Evolutionary conservation across 2,329 filamentous ascomycete genomes (phyloP).

Genomic region (Mycogone perniciosa): DNA sequence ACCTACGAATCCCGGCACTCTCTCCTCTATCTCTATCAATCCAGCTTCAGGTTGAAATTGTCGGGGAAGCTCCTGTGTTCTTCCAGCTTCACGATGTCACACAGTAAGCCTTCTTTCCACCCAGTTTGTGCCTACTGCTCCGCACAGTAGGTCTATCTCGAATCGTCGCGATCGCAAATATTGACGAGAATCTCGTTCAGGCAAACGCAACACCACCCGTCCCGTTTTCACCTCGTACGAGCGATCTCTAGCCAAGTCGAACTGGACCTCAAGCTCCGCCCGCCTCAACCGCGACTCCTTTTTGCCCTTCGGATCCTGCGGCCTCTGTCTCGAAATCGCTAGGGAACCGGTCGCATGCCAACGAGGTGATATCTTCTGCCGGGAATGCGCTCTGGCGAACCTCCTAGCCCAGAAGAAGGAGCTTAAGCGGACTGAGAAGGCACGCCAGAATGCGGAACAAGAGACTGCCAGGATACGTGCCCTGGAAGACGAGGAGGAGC

Average conservation of each 20-base stretch:
- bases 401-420: constrained; percentile 89
- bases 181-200: constrained; percentile 27
- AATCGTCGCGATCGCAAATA: not conserved
- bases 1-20: not conserved
- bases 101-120: constrained; percentile 35
- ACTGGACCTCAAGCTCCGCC: constrained; percentile 78
- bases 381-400: constrained; percentile 87
- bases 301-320: constrained; percentile 82
- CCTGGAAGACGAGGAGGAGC: constrained; percentile 62
- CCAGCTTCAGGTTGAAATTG: not conserved
- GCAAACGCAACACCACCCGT: constrained; percentile 84
- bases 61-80: not conserved
- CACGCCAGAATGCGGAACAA: constrained; percentile 52
- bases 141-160: too few species aligned
- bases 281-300: constrained; percentile 86
- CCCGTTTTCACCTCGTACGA: constrained; percentile 94
- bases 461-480: constrained; percentile 56
- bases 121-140: not conserved
- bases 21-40: not conserved
- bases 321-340: constrained; percentile 76
- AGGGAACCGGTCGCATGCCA: constrained; percentile 77
- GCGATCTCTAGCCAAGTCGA: constrained; percentile 70
- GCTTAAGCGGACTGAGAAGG: constrained; percentile 71
- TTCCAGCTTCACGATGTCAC: constrained; percentile 35
- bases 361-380: constrained; percentile 86